phyloP scores from a whole-genome alignment of 106 monocot species.

The Dendrobium chrysotoxum region DNA sequence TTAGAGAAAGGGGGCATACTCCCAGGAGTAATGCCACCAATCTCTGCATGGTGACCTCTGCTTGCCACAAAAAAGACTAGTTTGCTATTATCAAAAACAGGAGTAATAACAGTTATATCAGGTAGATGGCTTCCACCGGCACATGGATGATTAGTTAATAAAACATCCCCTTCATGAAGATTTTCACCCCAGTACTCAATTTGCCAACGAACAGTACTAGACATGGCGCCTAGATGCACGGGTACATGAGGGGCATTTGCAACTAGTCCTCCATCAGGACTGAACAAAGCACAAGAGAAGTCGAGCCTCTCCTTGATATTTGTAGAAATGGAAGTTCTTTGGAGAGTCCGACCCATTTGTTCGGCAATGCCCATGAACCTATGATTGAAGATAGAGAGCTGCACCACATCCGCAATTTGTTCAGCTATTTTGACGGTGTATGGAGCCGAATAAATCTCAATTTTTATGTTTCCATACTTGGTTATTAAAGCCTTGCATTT shows the following conservation, averaged over 20 bases:
- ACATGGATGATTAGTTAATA: conserved; percentile 90
- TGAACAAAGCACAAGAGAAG: conserved; percentile 94
- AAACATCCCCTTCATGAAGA: conserved; percentile 80
- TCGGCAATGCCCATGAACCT: conserved; percentile 99
- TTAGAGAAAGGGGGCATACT: conserved; percentile 99
- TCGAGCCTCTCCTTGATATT: conserved; percentile 96
- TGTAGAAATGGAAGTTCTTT: conserved; percentile 89
- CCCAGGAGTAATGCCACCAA: conserved; percentile 92
- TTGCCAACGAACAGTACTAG: conserved; percentile 82
- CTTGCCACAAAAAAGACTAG: conserved; percentile 96
- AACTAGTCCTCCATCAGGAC: conserved; percentile 91
- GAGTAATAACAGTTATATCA: conserved; percentile 93
- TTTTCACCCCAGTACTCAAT: conserved; percentile 69
- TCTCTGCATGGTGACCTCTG: conserved; percentile 95
- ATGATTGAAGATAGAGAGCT: conserved; percentile 92
- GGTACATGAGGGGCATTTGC: conserved; percentile 99
- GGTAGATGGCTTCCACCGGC: conserved; percentile 97
- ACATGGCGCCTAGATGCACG: conserved; percentile 96
- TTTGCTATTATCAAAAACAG: conserved; percentile 70
- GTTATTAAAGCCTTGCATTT: conserved; percentile 73
- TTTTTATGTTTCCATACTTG: conserved; percentile 81
- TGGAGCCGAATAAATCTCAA: conserved; percentile 40
- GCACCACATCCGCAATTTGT: conserved; percentile 77
- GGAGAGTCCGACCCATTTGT: conserved; percentile 97
- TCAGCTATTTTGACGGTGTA: conserved; percentile 21